Conservation (phyloP, 192 early-diverging fungal genomes). For the Entrophospora sp. region DNA sequence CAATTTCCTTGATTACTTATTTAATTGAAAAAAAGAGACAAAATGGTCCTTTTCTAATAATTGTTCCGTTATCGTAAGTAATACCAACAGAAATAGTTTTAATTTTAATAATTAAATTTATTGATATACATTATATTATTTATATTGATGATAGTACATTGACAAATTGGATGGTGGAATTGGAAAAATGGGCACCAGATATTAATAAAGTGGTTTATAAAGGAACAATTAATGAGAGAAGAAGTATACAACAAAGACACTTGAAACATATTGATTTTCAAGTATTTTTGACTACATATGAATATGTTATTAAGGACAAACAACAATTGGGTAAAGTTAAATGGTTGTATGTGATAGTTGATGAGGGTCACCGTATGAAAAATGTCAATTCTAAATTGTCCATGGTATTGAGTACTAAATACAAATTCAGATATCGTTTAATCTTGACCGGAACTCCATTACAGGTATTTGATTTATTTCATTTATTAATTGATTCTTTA, state of each 20-base stretch:
- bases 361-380: slow-evolving; percentile 99
- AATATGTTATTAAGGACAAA: slow-evolving; percentile 91
- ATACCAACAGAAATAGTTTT: background rate
- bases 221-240: slow-evolving; percentile 68
- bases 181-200: slow-evolving; percentile 93
- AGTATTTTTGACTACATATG: slow-evolving; percentile 94
- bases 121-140: background rate
- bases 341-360: slow-evolving; percentile 97
- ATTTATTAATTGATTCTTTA: too few species aligned
- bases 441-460: slow-evolving; percentile 97
- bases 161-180: slow-evolving; percentile 93
- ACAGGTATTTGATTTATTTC: slow-evolving; percentile 42
- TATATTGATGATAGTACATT: slow-evolving; percentile 48
- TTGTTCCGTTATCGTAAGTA: slow-evolving; percentile 82
- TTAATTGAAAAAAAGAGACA: slow-evolving; percentile 91
- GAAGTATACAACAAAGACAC: slow-evolving; percentile 51
- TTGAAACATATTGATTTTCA: slow-evolving; percentile 79
- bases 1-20: slow-evolving; percentile 90
- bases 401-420: slow-evolving; percentile 75
- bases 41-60: slow-evolving; percentile 87
- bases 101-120: slow-evolving; percentile 36
- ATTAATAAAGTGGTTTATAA: slow-evolving; percentile 87
- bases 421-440: slow-evolving; percentile 80
- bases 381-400: slow-evolving; percentile 85
- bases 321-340: slow-evolving; percentile 77